These are phyloP conservation scores for Mrakiaceae sp. DNA, from an alignment of 1,284 basidiomycete genomes.

Conservation along the genomic window DNA sequence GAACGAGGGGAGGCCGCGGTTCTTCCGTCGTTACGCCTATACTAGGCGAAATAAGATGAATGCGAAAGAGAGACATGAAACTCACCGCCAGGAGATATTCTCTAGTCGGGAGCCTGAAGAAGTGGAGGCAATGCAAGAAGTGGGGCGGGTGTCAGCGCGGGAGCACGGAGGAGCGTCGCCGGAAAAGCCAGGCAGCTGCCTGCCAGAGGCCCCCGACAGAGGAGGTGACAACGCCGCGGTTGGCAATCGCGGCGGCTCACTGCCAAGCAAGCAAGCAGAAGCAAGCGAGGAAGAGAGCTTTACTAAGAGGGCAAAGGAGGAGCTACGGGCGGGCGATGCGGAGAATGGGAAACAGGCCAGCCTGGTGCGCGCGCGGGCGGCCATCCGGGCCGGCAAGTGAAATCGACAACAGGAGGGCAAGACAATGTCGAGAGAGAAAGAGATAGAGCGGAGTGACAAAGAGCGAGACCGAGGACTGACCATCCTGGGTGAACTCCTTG, in stretches of 20 bases:
- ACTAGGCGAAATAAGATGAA: not conserved
- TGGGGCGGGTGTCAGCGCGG: not conserved
- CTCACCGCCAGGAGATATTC: slow-evolving; percentile 14
- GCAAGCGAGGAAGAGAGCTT: not conserved
- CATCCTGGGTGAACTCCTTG: slow-evolving; percentile 12
- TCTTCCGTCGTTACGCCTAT: too few species aligned
- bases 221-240: too few species aligned
- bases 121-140: not conserved
- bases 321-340: not conserved
- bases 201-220: too few species aligned
- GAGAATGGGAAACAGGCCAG: too few species aligned
- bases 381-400: too few species aligned
- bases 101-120: not conserved
- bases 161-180: too few species aligned
- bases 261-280: not conserved
- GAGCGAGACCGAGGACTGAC: not conserved
- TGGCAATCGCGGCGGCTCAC: not conserved
- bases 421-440: not conserved
- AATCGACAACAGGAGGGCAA: too few species aligned
- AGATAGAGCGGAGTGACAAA: not conserved
- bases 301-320: not conserved
- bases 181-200: too few species aligned
- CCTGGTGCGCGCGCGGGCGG: too few species aligned
- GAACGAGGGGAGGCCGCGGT: too few species aligned
- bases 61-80: not conserved